phyloP scores from a whole-genome alignment of 192 early-diverging fungal species.

The Funneliformis mosseae region DNA sequence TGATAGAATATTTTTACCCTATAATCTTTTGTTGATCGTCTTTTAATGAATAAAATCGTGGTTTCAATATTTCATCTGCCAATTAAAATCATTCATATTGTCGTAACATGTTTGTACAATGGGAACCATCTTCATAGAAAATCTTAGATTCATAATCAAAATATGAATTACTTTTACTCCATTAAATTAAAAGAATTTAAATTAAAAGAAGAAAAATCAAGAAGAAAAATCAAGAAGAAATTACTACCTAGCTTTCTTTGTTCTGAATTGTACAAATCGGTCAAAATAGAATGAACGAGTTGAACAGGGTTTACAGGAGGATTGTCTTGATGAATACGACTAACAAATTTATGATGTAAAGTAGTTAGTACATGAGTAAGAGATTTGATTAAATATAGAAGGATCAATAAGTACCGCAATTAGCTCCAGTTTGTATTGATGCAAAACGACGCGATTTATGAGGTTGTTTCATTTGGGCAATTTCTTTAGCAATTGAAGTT shows the following conservation, averaged over 20 bases:
- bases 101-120: constrained; percentile 54
- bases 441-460: constrained; percentile 50
- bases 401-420: constrained; percentile 48
- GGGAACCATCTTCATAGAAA: constrained; percentile 54
- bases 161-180: background rate
- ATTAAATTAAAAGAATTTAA: no score
- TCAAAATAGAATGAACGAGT: constrained; percentile 42
- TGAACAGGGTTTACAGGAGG: constrained; percentile 49
- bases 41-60: constrained; percentile 47
- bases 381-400: background rate
- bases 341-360: constrained; percentile 34
- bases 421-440: constrained; percentile 50
- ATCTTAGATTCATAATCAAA: constrained; percentile 36
- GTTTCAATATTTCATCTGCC: constrained; percentile 44
- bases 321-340: constrained; percentile 53
- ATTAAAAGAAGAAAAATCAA: no score
- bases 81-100: constrained; percentile 53
- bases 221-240: background rate
- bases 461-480: constrained; percentile 50
- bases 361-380: background rate
- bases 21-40: constrained; percentile 33
- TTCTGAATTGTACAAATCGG: constrained; percentile 39
- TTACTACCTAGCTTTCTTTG: constrained; percentile 44
- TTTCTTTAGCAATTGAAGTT: constrained; percentile 54
- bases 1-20: background rate